Evolutionary conservation across 2,329 filamentous ascomycete genomes (phyloP).

Genomic region (Epichloe festucae): DNA sequence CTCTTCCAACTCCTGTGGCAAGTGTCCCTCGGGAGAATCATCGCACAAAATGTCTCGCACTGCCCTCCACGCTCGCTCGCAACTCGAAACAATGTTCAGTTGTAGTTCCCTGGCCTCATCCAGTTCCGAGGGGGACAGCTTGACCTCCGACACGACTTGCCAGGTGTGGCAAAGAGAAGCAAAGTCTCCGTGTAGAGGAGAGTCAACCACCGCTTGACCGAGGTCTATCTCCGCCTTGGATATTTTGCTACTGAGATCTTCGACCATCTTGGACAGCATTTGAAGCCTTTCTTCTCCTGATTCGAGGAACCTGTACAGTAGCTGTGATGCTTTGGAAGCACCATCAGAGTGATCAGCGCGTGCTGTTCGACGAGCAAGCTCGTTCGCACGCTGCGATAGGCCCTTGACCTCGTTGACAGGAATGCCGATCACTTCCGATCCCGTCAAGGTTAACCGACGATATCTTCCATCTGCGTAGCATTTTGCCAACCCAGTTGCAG

Average conservation of each 20-base stretch:
- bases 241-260: conserved; percentile 52
- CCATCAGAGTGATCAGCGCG: conserved; percentile 89
- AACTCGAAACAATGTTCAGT: conserved; percentile 42
- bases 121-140: conserved; percentile 25
- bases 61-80: conserved; percentile 60
- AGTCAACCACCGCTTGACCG: conserved; percentile 49
- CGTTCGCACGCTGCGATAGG: conserved; percentile 40
- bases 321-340: conserved; percentile 61
- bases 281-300: conserved; percentile 27
- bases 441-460: conserved; percentile 12
- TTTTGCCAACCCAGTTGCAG: conserved; percentile 35
- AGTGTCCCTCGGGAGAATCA: conserved; percentile 84
- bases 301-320: conserved; percentile 48
- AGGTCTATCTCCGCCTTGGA: conserved; percentile 50
- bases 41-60: conserved; percentile 75
- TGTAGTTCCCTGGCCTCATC: conserved; percentile 30
- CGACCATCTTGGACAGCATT: conserved; percentile 45
- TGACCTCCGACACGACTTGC: conserved; percentile 33
- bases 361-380: conserved; percentile 54
- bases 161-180: conserved; percentile 49
- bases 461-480: conserved; percentile 31
- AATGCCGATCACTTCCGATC: conserved; percentile 5
- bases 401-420: conserved; percentile 24
- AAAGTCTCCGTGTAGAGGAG: conserved; percentile 58
- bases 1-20: conserved; percentile 64